Evolutionary conservation across 306 rosid species (phyloP), one percentile per base, ranked within the genome.

Genomic region (Castanea mollissima): DNA sequence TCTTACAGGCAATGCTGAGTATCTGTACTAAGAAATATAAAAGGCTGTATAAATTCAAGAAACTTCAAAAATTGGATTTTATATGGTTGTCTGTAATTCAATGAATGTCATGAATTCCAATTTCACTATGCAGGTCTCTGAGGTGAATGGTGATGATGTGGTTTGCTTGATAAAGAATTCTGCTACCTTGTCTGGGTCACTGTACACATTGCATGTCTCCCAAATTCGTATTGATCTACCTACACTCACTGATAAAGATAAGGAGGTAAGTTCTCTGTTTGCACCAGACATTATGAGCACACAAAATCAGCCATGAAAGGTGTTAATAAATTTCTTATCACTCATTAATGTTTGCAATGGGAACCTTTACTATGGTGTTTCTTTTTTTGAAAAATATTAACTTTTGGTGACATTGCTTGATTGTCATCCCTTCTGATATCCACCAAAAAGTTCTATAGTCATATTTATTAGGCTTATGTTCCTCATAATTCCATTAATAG

Each of bases 141-240:
- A 87, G 71, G 80, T 87, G 83, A 78, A 25, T 52, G 88, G 83
- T 27, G 87, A 85, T 70, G 91, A 87, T 68, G 87, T 87, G 58
- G 82, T 87, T 68, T 87, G 91, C 62, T 69, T 78, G 38, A 75
- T 87, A 69, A 87, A 85, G 83, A 87, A 87, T 73, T 82, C 91
- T 71, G 87, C 88, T 76, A 80, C 82, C 49, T 75, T 87, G 85
- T 71, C 78, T 74, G 88, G 88, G 59, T 72, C 91, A 4, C 55
- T 87, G 83, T 87, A 82, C 83, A 87, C 91, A 65, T 65, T 87
- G 83, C 84, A 87, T 59, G 91, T 85, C 57, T 81, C 91, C 62
- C 85, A 80, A 76, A 85, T 85, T 60, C 91, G 15, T 73, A 87
- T 87, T 20, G 88, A 87, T 75, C 88, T 82, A 71, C 91, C 91